Evolutionary conservation across 768 basidiomycete species (phyloP).

Genomic region (Ramaria sp.): DNA sequence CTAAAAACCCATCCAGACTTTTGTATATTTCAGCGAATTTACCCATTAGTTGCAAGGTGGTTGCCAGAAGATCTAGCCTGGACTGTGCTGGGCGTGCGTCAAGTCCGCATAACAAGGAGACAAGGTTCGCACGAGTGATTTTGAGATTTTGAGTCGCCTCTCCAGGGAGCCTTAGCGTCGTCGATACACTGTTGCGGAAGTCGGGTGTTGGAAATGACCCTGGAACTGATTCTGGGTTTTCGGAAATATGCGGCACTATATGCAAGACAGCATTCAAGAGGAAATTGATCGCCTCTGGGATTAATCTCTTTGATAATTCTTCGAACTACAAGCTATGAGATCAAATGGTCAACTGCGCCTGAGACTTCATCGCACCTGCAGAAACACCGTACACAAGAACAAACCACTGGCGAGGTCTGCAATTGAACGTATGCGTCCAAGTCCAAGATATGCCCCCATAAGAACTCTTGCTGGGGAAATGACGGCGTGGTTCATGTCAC

Average conservation of each 20-base stretch:
- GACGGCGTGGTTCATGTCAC: constrained; percentile 87
- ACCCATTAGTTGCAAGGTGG: constrained; percentile 52
- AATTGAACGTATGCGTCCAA: constrained; percentile 68
- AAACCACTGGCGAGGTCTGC: constrained; percentile 75
- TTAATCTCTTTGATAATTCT: constrained; percentile 67
- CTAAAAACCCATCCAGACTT: constrained; percentile 71
- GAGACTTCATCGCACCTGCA: constrained; percentile 18
- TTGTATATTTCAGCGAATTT: constrained; percentile 71
- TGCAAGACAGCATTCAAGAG: constrained; percentile 58
- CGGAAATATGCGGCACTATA: constrained; percentile 55
- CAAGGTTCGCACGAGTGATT: constrained; percentile 37
- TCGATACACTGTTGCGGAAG: constrained; percentile 41
- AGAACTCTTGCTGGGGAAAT: constrained; percentile 78
- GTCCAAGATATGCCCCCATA: constrained; percentile 83
- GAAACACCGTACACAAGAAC: constrained; percentile 76
- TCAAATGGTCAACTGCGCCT: background rate
- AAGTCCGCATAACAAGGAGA: constrained; percentile 25
- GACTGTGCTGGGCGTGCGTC: constrained; percentile 38
- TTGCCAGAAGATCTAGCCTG: constrained; percentile 61
- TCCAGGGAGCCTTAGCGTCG: constrained; percentile 27
- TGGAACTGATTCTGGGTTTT: constrained; percentile 38
- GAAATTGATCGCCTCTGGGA: constrained; percentile 88
- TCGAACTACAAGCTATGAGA: constrained; percentile 57
- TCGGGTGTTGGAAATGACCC: constrained; percentile 67
- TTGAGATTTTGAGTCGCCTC: constrained; percentile 31